Evolutionary conservation across 1,284 basidiomycete genomes (phyloP).

Genomic region (Lentinula novae-zelandiae): DNA sequence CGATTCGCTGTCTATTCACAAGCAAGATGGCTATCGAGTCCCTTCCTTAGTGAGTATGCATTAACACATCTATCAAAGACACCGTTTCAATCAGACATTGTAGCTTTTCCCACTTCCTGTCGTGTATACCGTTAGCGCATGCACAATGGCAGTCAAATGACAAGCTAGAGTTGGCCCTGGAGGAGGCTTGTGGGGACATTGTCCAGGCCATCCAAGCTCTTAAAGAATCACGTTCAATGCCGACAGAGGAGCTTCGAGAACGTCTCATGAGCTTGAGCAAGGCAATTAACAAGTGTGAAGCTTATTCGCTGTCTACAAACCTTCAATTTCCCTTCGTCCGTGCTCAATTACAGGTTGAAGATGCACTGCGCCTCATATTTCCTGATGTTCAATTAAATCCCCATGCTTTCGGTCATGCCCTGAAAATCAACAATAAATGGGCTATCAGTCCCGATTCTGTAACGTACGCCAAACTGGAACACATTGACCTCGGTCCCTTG

Average conservation of each 20-base stretch:
- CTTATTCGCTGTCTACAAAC: slow-evolving; percentile 11
- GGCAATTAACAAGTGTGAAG: slow-evolving; percentile 11
- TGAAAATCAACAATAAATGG: background rate
- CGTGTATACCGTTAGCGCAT: slow-evolving; percentile 10
- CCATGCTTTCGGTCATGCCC: background rate
- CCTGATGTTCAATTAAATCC: background rate
- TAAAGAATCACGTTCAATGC: slow-evolving; percentile 16
- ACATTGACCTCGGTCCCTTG: slow-evolving; percentile 12
- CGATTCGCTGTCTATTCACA: slow-evolving; percentile 17
- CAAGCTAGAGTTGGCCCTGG: slow-evolving; percentile 8
- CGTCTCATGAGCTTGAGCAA: slow-evolving; percentile 12
- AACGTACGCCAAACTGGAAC: slow-evolving; percentile 7
- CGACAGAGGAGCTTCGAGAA: slow-evolving; percentile 10
- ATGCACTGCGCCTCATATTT: slow-evolving; percentile 13
- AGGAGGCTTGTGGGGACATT: slow-evolving; percentile 17
- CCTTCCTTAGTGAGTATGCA: slow-evolving; percentile 16
- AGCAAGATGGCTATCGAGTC: slow-evolving; percentile 19
- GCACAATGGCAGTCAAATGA: slow-evolving; percentile 13
- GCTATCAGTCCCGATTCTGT: slow-evolving; percentile 2
- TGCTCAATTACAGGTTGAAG: slow-evolving; percentile 17
- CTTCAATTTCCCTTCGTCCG: slow-evolving; percentile 17
- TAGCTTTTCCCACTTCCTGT: slow-evolving; percentile 17
- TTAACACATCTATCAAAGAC: background rate
- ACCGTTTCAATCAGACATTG: background rate
- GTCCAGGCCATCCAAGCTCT: slow-evolving; percentile 20